Evolutionary conservation across 106 monocot species (phyloP).

Genomic region (Dioscorea alata): DNA sequence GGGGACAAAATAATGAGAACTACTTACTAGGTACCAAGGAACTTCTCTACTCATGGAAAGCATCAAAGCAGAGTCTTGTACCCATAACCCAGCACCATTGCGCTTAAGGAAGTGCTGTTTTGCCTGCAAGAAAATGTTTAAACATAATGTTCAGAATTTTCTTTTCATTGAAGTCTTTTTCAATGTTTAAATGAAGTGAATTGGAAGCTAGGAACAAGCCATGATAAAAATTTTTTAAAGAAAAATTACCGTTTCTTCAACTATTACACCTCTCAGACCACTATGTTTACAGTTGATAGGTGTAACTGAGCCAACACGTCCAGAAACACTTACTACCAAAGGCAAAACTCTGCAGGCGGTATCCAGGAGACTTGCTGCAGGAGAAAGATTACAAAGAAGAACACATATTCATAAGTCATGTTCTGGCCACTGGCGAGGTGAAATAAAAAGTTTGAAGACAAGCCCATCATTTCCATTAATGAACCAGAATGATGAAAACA

Average conservation of each 20-base stretch:
- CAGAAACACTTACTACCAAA: slow-evolving; percentile 75
- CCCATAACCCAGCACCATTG: slow-evolving; percentile 95
- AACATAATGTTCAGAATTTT: too few species aligned
- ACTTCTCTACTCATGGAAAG: slow-evolving; percentile 82
- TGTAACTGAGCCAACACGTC: slow-evolving; percentile 84
- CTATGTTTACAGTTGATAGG: slow-evolving; percentile 85
- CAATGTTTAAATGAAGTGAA: too few species aligned
- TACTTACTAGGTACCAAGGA: slow-evolving; percentile 88
- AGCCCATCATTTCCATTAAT: too few species aligned
- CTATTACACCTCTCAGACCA: slow-evolving; percentile 88
- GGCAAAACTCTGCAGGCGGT: slow-evolving; percentile 84
- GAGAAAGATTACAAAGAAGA: slow-evolving; percentile 1
- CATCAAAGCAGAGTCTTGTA: slow-evolving; percentile 93
- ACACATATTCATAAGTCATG: too few species aligned
- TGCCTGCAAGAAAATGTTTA: slow-evolving; percentile 32
- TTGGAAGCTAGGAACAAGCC: too few species aligned
- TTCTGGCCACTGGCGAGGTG: too few species aligned
- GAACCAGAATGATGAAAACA: too few species aligned
- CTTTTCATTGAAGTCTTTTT: too few species aligned
- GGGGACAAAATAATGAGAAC: too few species aligned
- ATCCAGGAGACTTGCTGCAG: slow-evolving; percentile 63
- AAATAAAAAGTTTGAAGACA: too few species aligned
- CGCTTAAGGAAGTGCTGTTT: slow-evolving; percentile 96
- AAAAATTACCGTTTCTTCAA: slow-evolving; percentile 65
- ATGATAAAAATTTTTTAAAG: background rate